A percentile compares a stretch with the other conserved stretches of the same genome.
These are phyloP conservation scores for Apiotrichum sp. DNA, from an alignment of 1,284 basidiomycete species.

Conservation along the genomic window DNA sequence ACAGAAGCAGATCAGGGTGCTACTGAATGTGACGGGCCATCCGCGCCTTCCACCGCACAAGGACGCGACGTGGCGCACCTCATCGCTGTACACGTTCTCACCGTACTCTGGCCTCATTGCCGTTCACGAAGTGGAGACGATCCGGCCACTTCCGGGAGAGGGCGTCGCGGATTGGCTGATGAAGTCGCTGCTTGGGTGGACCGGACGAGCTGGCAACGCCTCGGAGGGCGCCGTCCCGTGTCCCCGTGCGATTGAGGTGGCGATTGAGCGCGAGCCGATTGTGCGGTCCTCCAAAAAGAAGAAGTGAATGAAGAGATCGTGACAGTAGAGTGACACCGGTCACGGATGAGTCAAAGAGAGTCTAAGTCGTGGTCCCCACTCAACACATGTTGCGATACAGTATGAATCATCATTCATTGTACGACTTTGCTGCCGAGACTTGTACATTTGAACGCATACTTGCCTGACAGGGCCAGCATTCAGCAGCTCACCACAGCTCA, in stretches of 20 bases:
- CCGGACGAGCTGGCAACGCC: conserved; percentile 14
- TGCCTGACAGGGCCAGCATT: no score
- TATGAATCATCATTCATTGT: no score
- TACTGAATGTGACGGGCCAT: conserved; percentile 33
- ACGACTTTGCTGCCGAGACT: no score
- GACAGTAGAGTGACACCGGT: no score
- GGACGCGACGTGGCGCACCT: conserved; percentile 41
- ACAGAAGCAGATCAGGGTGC: conserved; percentile 40
- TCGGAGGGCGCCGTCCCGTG: neutral
- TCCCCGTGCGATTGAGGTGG: neutral
- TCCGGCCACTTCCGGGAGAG: conserved; percentile 46
- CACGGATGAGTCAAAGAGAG: no score
- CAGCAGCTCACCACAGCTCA: no score
- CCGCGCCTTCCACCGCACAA: conserved; percentile 40
- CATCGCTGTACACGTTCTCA: conserved; percentile 47
- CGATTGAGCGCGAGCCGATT: neutral
- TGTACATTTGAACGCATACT: no score
- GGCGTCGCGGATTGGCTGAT: conserved; percentile 45
- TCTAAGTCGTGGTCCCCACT: no score
- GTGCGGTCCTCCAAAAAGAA: neutral
- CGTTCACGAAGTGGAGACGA: conserved; percentile 45
- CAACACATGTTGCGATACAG: no score
- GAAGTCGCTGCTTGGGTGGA: conserved; percentile 34
- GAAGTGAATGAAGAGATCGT: no score
- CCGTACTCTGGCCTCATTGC: conserved; percentile 43